phyloP scores from a whole-genome alignment of 2,329 filamentous ascomycete species.

The Mycogone perniciosa region DNA sequence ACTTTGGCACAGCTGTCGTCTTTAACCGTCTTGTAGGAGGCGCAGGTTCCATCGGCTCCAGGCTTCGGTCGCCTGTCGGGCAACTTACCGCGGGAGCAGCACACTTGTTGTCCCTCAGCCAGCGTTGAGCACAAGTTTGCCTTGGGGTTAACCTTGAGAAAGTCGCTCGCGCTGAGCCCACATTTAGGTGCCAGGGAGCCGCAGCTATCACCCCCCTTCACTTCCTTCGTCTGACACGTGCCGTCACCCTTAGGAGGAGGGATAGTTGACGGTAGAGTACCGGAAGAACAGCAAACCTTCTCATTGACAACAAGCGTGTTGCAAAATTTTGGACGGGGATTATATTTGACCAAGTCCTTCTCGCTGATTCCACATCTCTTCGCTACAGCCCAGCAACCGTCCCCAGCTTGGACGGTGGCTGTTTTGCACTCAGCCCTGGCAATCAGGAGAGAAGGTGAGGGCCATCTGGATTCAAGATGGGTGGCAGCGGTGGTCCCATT shows the following conservation, averaged over 20 bases:
- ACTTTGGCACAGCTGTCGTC: slow-evolving; percentile 33
- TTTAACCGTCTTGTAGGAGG: slow-evolving; percentile 19
- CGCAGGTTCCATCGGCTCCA: slow-evolving; percentile 25
- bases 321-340: slow-evolving; percentile 20
- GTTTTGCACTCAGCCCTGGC: slow-evolving; percentile 17
- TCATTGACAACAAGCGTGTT: slow-evolving; percentile 15
- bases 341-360: slow-evolving; percentile 26
- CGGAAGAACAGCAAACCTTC: slow-evolving; percentile 17
- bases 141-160: slow-evolving; percentile 28
- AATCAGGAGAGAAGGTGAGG: not conserved
- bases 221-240: slow-evolving; percentile 24
- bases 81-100: slow-evolving; percentile 29
- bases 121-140: slow-evolving; percentile 24
- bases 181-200: slow-evolving; percentile 29
- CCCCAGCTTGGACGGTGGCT: slow-evolving; percentile 18
- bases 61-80: slow-evolving; percentile 31
- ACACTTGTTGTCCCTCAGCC: slow-evolving; percentile 27
- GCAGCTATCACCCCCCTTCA: slow-evolving; percentile 30
- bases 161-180: slow-evolving; percentile 29
- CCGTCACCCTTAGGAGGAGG: slow-evolving; percentile 17
- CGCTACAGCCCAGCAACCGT: slow-evolving; percentile 26
- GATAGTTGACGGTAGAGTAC: slow-evolving; percentile 14
- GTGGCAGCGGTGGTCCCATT: not conserved
- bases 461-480: slow-evolving; percentile 5
- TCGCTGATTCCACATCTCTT: slow-evolving; percentile 26